Evolutionary conservation across 495 filamentous ascomycete species (phyloP).

Genomic region (Letharia lupina): DNA sequence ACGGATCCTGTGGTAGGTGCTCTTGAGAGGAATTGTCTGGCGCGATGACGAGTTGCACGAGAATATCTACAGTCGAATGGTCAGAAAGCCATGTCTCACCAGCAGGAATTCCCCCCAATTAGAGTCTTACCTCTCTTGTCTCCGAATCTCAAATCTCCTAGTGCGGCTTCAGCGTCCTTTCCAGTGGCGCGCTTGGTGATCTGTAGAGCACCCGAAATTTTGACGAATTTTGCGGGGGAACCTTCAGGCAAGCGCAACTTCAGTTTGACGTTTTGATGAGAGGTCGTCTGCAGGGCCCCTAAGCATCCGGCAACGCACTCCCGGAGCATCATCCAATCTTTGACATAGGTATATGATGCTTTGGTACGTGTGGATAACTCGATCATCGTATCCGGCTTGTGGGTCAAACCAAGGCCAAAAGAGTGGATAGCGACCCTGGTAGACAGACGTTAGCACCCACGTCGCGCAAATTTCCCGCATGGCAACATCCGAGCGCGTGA

Average conservation of each 20-base stretch:
- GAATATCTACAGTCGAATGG: conserved; percentile 51
- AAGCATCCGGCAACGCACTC: conserved; percentile 95
- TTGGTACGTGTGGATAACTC: conserved; percentile 93
- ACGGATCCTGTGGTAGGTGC: conserved; percentile 81
- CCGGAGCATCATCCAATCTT: conserved; percentile 99
- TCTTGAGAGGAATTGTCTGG: conserved; percentile 84
- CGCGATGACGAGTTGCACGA: conserved; percentile 89
- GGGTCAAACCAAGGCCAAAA: conserved; percentile 90
- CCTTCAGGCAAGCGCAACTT: conserved; percentile 92
- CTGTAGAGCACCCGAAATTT: conserved; percentile 94
- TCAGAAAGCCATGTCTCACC: conserved; percentile 18
- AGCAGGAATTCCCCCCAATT: conserved; percentile 4
- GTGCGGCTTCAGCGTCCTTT: conserved; percentile 82
- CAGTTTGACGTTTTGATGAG: conserved; percentile 98
- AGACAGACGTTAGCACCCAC: conserved; percentile 9
- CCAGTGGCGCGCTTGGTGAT: conserved; percentile 97
- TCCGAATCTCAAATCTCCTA: conserved; percentile 91
- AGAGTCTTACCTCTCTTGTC: conserved; percentile 66
- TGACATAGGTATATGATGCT: conserved; percentile 94
- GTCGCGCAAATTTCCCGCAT: conserved; percentile 5
- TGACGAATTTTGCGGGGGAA: conserved; percentile 95
- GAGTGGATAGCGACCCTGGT: conserved; percentile 89
- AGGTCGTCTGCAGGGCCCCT: conserved; percentile 86
- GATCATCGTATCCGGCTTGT: conserved; percentile 99
- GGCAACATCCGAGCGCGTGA: conserved; percentile 16